Evolutionary conservation across 768 basidiomycete species (phyloP).

Genomic region (Lentinula edodes): DNA sequence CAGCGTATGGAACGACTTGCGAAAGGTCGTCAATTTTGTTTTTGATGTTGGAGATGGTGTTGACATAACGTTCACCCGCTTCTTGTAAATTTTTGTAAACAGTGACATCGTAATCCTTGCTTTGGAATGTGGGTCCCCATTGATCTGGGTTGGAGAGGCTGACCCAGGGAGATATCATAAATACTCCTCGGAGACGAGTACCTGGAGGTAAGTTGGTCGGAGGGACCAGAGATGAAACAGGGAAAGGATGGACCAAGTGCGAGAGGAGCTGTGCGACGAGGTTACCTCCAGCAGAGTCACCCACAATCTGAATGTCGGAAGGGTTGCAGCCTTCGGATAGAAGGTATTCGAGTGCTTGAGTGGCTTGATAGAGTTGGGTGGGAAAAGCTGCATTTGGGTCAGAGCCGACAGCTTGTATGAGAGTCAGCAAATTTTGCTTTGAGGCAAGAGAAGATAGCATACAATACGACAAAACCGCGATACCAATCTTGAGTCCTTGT

Average conservation of each 20-base stretch:
- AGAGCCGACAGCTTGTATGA: neutral
- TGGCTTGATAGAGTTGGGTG: slow-evolving; percentile 12
- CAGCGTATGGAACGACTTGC: slow-evolving; percentile 19
- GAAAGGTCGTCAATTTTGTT: slow-evolving; percentile 15
- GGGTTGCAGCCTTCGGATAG: slow-evolving; percentile 11
- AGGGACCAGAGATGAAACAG: neutral
- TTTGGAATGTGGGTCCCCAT: slow-evolving; percentile 14
- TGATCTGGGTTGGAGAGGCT: slow-evolving; percentile 11
- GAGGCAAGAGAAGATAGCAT: neutral
- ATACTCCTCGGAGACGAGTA: slow-evolving; percentile 22
- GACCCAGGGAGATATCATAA: slow-evolving; percentile 28
- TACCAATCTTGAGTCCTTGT: slow-evolving; percentile 1
- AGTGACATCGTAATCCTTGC: neutral
- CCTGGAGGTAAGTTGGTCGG: slow-evolving; percentile 13
- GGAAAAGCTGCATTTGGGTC: slow-evolving; percentile 10
- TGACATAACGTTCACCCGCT: slow-evolving; percentile 3
- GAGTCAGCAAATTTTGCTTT: neutral
- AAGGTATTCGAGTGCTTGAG: slow-evolving; percentile 11
- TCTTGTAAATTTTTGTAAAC: neutral
- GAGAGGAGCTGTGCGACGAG: slow-evolving; percentile 14
- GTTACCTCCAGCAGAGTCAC: slow-evolving; percentile 17
- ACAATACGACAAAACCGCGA: slow-evolving; percentile 9
- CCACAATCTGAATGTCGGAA: slow-evolving; percentile 10
- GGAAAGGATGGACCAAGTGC: slow-evolving; percentile 14
- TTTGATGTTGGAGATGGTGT: slow-evolving; percentile 20